Conservation (phyloP, 441 rosid species). For the Mallotus repandus region DNA sequence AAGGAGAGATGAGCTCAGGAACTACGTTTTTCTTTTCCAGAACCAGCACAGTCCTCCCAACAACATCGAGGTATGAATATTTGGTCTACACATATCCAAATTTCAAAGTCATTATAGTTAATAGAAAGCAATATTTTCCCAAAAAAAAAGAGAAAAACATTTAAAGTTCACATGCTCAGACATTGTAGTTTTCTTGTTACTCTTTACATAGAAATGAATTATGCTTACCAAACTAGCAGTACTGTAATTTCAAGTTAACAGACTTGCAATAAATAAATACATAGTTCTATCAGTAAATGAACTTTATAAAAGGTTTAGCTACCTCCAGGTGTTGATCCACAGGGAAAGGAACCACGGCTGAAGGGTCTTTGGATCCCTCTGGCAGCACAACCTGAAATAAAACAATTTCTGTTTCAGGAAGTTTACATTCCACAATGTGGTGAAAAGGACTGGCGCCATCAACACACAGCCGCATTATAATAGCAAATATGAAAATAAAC, state of each 20-base stretch:
- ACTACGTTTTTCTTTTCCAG: conserved; percentile 85
- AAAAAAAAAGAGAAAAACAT: conserved; percentile 2
- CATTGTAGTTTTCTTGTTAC: not conserved
- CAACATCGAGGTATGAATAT: conserved; percentile 94
- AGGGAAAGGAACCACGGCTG: conserved; percentile 70
- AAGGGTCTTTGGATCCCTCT: conserved; percentile 91
- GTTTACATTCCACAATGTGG: conserved; percentile 1
- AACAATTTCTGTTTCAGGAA: conserved; percentile 19
- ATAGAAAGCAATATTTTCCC: not conserved
- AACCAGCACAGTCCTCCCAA: conserved; percentile 94
- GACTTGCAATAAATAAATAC: not conserved
- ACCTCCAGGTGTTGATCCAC: conserved; percentile 85
- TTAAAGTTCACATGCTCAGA: not conserved
- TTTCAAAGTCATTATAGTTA: conserved; percentile 22
- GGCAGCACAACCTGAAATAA: conserved; percentile 85
- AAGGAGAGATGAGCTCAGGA: conserved; percentile 72
- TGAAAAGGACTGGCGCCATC: conserved; percentile 15
- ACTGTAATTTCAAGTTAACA: not conserved
- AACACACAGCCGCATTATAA: conserved; percentile 6
- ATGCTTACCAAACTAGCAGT: not conserved
- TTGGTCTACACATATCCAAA: conserved; percentile 58
- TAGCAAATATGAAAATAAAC: conserved; percentile 29
- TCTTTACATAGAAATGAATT: not conserved
- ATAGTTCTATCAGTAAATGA: not conserved
- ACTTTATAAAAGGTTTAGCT: conserved; percentile 13